phyloP scores from a whole-genome alignment of 495 filamentous ascomycete genomes.

The Tuber umbilicatum region DNA sequence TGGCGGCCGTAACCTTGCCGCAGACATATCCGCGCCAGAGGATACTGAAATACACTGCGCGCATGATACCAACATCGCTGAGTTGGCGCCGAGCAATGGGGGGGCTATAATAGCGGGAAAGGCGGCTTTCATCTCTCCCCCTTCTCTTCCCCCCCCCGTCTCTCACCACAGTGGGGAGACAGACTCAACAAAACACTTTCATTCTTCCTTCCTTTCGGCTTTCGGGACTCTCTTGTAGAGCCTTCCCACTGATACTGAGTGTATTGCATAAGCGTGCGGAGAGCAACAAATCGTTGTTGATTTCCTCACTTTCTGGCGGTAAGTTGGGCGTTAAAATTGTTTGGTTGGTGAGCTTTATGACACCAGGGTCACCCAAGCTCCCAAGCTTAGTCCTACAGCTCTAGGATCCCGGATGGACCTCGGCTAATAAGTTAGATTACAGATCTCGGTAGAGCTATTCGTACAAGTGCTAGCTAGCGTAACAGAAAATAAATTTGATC shows the following conservation, averaged over 20 bases:
- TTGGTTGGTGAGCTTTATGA: too few relatives aligned
- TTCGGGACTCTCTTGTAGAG: background rate
- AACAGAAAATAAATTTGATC: too few relatives aligned
- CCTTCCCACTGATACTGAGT: background rate
- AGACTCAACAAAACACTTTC: background rate
- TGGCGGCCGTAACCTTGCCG: background rate
- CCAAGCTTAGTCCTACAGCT: accelerated
- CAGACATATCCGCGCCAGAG: background rate
- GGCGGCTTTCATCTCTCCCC: background rate
- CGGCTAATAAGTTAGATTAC: too few relatives aligned
- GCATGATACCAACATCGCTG: background rate
- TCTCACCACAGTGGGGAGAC: too few relatives aligned
- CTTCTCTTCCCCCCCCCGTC: too few relatives aligned
- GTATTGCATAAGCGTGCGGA: background rate
- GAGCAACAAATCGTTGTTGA: too few relatives aligned
- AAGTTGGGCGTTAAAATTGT: too few relatives aligned
- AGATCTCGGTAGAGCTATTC: too few relatives aligned
- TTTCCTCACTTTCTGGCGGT: too few relatives aligned
- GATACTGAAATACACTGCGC: background rate
- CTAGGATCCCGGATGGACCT: too few relatives aligned
- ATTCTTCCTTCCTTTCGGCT: background rate
- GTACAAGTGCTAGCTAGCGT: too few relatives aligned
- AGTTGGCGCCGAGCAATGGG: background rate
- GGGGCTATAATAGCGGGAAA: background rate
- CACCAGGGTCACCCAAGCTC: too few relatives aligned